Evolutionary conservation across 352 stramenopile species (phyloP), one percentile per base, ranked within the genome.

Genomic region (Pseudoperonospora humuli): DNA sequence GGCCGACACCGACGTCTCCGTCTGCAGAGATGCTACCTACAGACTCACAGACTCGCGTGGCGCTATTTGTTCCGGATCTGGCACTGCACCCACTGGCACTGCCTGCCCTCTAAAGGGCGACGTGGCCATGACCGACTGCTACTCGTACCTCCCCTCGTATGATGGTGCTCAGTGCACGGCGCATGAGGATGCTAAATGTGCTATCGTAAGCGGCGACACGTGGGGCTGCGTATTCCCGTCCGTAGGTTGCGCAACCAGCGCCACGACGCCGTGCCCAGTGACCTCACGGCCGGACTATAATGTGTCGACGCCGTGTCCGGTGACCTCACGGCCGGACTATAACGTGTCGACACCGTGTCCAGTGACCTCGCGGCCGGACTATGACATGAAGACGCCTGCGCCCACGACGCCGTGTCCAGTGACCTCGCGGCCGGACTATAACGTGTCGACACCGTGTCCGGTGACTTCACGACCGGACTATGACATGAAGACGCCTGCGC

Each of bases 91-190:
- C 0, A 45, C 50, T 2, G 75, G 71, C 15, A 73, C 46, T 1
- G 59, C 65, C 9, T 86, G 75, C 42, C 71, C 75, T 13, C 44
- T 61, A 17, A 71, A 62, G 38, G 67, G 69, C 29, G 67, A 81
- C 24, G 49, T 60, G 10, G 57, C 71, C 2, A 59, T 37, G 3
- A 33, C 50, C 14, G 55, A 70, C 38, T 86, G 75, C 54, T 55
- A 78, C 43, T 49, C 47, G 31, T 63, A 69, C 40, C 39, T 84
- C 24, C 47, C 59, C 19, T 75, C 66, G 29, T 84, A 57, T 39
- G 47, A 68, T 17, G 45, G 51, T 36, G 43, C 34, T n/a, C 34
- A 59, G 34, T 79, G 67, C 28, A 46, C 61, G 8, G 57, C 55
- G 2, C 35, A 59, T 17, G 64, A 75, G 37, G 51, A 72, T 40